phyloP scores from a whole-genome alignment of 2,329 filamentous ascomycete species.

The Rhytidhysteron rufulum region DNA sequence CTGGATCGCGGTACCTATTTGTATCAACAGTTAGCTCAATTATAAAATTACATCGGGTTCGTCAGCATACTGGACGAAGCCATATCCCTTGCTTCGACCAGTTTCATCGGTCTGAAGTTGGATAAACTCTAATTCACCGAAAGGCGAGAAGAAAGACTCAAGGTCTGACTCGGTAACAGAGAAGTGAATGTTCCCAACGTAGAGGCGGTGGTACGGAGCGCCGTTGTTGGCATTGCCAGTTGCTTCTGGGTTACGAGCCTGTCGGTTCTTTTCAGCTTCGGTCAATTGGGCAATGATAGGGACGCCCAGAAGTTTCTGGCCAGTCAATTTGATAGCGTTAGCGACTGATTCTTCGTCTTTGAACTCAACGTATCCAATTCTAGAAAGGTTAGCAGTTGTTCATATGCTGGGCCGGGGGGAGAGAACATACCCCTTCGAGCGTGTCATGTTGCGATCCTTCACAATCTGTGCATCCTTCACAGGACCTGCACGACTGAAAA shows the following conservation, averaged over 20 bases:
- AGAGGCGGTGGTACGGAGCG: slow-evolving; percentile 94
- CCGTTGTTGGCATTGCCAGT: slow-evolving; percentile 66
- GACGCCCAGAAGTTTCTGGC: slow-evolving; percentile 96
- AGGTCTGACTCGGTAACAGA: slow-evolving; percentile 96
- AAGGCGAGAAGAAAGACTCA: slow-evolving; percentile 94
- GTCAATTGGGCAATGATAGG: slow-evolving; percentile 98
- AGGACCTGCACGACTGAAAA: slow-evolving; percentile 91
- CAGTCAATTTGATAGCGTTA: slow-evolving; percentile 94
- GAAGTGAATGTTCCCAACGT: slow-evolving; percentile 99
- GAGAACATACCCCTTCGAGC: slow-evolving; percentile 83
- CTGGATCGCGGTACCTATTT: slow-evolving; percentile 78
- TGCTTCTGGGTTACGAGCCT: slow-evolving; percentile 77
- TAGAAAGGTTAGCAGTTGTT: slow-evolving; percentile 46
- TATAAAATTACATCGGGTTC: background rate
- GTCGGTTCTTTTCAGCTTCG: slow-evolving; percentile 98
- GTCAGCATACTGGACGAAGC: slow-evolving; percentile 88
- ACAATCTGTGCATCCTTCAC: slow-evolving; percentile 98
- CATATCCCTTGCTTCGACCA: slow-evolving; percentile 88
- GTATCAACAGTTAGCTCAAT: background rate
- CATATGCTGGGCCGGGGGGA: background rate
- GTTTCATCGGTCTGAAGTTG: slow-evolving; percentile 95
- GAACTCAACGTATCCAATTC: slow-evolving; percentile 99
- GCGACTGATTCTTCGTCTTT: slow-evolving; percentile 91
- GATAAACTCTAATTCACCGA: slow-evolving; percentile 95
- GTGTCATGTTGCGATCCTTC: slow-evolving; percentile 92